Conservation (phyloP, 2,329 filamentous ascomycete species). For the Aspergillus costaricaensis region DNA sequence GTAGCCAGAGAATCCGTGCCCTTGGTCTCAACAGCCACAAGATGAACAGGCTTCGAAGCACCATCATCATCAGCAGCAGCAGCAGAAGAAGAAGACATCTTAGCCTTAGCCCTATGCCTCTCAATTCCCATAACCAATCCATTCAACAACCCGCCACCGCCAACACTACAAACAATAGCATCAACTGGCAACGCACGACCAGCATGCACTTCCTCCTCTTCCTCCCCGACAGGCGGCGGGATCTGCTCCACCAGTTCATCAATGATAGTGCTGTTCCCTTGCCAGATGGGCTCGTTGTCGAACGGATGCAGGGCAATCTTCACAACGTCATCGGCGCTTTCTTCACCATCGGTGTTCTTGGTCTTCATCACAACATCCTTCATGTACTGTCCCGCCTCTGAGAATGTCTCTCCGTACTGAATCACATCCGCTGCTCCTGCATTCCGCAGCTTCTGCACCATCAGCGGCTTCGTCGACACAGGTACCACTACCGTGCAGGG, state of each 20-base stretch:
- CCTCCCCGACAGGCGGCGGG: slow-evolving; percentile 35
- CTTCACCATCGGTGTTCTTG: slow-evolving; percentile 18
- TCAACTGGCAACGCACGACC: slow-evolving; percentile 55
- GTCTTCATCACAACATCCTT: slow-evolving; percentile 51
- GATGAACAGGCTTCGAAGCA: slow-evolving; percentile 42
- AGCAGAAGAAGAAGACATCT: not conserved
- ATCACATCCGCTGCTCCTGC: slow-evolving; percentile 68
- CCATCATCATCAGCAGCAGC: not conserved
- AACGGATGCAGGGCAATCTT: slow-evolving; percentile 49
- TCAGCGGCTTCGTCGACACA: slow-evolving; percentile 62
- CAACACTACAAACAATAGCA: slow-evolving; percentile 74
- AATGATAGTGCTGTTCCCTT: slow-evolving; percentile 48
- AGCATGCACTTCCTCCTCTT: slow-evolving; percentile 30
- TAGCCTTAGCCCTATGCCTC: slow-evolving; percentile 31
- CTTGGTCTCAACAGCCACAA: slow-evolving; percentile 74
- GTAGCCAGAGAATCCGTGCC: slow-evolving; percentile 71
- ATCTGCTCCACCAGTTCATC: slow-evolving; percentile 48
- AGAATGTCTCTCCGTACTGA: slow-evolving; percentile 67
- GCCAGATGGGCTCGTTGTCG: slow-evolving; percentile 49
- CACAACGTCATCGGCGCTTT: slow-evolving; percentile 30
- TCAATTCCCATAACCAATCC: slow-evolving; percentile 72
- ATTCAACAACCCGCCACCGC: slow-evolving; percentile 77
- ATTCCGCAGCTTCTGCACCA: slow-evolving; percentile 69
- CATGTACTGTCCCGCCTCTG: slow-evolving; percentile 69
- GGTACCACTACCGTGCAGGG: slow-evolving; percentile 78